Evolutionary conservation across 225 moss, liverwort and hornwort genomes (phyloP).

Genomic region (Pseudoscleropodium purum): DNA sequence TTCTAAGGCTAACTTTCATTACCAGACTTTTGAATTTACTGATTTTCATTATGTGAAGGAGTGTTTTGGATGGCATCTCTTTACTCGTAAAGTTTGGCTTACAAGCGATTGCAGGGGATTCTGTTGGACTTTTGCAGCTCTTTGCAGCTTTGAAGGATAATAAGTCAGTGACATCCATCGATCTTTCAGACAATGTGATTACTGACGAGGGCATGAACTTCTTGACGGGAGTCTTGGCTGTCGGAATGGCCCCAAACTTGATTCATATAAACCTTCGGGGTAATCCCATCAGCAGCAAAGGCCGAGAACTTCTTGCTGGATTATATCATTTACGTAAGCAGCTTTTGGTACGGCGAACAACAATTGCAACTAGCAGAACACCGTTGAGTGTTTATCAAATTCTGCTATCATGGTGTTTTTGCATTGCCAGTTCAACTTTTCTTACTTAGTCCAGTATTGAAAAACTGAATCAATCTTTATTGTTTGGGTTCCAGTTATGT

Average conservation of each 20-base stretch:
- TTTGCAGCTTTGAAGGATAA: constrained; percentile 71
- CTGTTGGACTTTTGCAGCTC: constrained; percentile 56
- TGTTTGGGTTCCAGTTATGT: neutral
- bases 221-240: constrained; percentile 52
- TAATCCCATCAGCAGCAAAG: constrained; percentile 71
- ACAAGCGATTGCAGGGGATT: constrained; percentile 39
- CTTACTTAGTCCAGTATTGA: neutral
- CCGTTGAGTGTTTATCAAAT: neutral
- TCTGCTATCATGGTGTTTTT: neutral
- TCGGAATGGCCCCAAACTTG: constrained; percentile 73
- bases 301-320: constrained; percentile 54
- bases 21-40: neutral
- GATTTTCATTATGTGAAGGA: neutral
- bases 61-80: neutral
- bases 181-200: constrained; percentile 75
- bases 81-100: constrained; percentile 13
- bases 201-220: constrained; percentile 78
- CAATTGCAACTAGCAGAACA: neutral
- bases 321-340: constrained; percentile 81
- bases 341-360: constrained; percentile 56
- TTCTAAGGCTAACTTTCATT: neutral
- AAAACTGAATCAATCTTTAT: neutral
- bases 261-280: constrained; percentile 69
- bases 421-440: neutral
- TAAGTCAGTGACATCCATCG: constrained; percentile 69